phyloP scores from a whole-genome alignment of 2,329 filamentous ascomycete species.

The Sclerotinia sclerotiorum region DNA sequence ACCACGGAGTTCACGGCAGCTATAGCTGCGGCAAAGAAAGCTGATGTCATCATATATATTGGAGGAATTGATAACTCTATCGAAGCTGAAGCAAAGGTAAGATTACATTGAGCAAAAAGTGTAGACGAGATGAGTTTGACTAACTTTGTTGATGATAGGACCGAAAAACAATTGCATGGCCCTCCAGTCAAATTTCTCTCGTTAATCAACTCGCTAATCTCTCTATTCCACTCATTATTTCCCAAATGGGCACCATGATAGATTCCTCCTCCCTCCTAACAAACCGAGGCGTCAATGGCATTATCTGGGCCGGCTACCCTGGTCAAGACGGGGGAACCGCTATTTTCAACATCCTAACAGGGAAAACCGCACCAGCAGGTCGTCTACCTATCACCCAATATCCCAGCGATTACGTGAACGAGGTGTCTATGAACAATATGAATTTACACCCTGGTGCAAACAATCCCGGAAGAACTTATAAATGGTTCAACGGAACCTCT shows the following conservation, averaged over 20 bases:
- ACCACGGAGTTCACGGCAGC: constrained; percentile 38
- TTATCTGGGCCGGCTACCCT: constrained; percentile 60
- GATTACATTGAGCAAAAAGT: background rate
- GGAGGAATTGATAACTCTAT: constrained; percentile 55
- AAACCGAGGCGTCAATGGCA: constrained; percentile 49
- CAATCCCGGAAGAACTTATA: constrained; percentile 54
- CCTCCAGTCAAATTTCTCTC: constrained; percentile 51
- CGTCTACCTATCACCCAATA: constrained; percentile 57
- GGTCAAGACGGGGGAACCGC: constrained; percentile 59
- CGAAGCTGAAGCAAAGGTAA: constrained; percentile 49
- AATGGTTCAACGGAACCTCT: constrained; percentile 53
- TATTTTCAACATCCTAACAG: constrained; percentile 54
- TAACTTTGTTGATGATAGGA: constrained; percentile 40
- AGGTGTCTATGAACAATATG: constrained; percentile 58
- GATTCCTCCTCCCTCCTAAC: constrained; percentile 52
- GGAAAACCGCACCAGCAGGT: constrained; percentile 43
- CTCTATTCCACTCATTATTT: constrained; percentile 51
- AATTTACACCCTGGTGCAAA: constrained; percentile 48
- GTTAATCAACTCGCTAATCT: constrained; percentile 49
- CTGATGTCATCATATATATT: constrained; percentile 54
- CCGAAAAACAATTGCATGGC: constrained; percentile 52
- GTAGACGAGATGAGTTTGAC: background rate
- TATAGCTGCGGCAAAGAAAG: constrained; percentile 44
- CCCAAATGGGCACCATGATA: constrained; percentile 53
- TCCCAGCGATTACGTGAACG: constrained; percentile 51